A percentile compares a stretch with the other conserved stretches of the same genome.
phyloP scores from a whole-genome alignment of 345 rosid genomes.

The Erucastrum elatum region DNA sequence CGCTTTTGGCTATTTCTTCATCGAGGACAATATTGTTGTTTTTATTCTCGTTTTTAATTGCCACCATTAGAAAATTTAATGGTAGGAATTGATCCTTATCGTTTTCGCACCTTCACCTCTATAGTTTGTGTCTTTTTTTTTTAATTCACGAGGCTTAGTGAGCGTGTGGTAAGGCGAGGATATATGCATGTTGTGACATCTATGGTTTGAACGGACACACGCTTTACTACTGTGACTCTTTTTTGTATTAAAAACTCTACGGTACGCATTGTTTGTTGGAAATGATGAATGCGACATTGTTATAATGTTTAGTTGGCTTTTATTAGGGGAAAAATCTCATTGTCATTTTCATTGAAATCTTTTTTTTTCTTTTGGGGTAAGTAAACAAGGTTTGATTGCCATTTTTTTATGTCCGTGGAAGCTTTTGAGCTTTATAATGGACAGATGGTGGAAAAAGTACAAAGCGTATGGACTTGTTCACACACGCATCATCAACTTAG shows the following conservation, averaged over 20 bases:
- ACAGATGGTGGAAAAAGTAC: conserved; percentile 3
- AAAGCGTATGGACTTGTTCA: conserved; percentile 29
- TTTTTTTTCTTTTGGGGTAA: not conserved
- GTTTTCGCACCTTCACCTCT: conserved; percentile 21
- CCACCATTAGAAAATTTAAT: conserved; percentile 35
- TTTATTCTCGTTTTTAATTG: conserved; percentile 14
- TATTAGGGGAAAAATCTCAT: not conserved
- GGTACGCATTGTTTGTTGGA: not conserved
- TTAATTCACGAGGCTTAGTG: conserved; percentile 16
- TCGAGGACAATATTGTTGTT: conserved; percentile 21
- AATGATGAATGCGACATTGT: not conserved
- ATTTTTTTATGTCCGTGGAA: not conserved
- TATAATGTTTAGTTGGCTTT: not conserved
- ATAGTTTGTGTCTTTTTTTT: conserved; percentile 24
- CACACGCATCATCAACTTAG: conserved; percentile 21
- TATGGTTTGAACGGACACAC: conserved; percentile 8
- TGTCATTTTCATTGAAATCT: not conserved
- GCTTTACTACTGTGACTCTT: not conserved
- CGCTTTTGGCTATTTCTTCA: conserved; percentile 36
- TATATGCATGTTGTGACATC: not conserved
- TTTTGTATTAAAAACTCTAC: not conserved
- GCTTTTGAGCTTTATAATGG: not conserved
- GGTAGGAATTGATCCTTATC: conserved; percentile 57
- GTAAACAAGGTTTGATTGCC: not conserved
- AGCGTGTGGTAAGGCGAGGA: conserved; percentile 7